Evolutionary conservation across 164 flowering plant genomes (phyloP).

Genomic region (Chimonanthus salicifolius): DNA sequence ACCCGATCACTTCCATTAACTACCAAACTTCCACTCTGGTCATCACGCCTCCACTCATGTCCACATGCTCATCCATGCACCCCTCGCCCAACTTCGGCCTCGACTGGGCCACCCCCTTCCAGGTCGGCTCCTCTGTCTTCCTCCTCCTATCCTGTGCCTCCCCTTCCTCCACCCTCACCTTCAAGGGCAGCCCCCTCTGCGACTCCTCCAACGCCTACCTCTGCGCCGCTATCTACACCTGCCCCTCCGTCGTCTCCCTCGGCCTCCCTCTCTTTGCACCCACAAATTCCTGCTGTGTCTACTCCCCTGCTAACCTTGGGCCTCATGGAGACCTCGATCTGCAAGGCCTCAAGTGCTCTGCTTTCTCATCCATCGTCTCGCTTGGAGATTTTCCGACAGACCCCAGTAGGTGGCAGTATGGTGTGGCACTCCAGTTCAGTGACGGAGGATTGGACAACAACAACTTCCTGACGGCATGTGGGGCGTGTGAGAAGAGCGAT

Average conservation of each 20-base stretch:
- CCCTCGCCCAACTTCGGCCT: slow-evolving; percentile 41
- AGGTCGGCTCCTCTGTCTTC: slow-evolving; percentile 39
- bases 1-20: slow-evolving; percentile 42
- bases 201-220: slow-evolving; percentile 35
- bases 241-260: slow-evolving; percentile 32
- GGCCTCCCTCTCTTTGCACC: slow-evolving; percentile 36
- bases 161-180: slow-evolving; percentile 30
- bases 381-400: slow-evolving; percentile 38
- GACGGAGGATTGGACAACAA: slow-evolving; percentile 21
- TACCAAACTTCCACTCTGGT: slow-evolving; percentile 35
- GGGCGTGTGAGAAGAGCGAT: slow-evolving; percentile 32
- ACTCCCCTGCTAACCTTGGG: slow-evolving; percentile 40
- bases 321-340: slow-evolving; percentile 31
- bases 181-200: slow-evolving; percentile 29
- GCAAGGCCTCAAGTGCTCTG: slow-evolving; percentile 23
- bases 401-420: slow-evolving; percentile 40
- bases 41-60: slow-evolving; percentile 42
- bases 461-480: slow-evolving; percentile 21
- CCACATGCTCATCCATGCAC: slow-evolving; percentile 47
- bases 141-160: slow-evolving; percentile 36
- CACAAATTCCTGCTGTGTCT: slow-evolving; percentile 43
- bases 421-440: slow-evolving; percentile 31
- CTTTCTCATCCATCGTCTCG: slow-evolving; percentile 30
- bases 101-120: slow-evolving; percentile 52
- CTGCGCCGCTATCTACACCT: slow-evolving; percentile 38